Conservation (phyloP, 2,329 filamentous ascomycete species). For the Xylaria sp. region DNA sequence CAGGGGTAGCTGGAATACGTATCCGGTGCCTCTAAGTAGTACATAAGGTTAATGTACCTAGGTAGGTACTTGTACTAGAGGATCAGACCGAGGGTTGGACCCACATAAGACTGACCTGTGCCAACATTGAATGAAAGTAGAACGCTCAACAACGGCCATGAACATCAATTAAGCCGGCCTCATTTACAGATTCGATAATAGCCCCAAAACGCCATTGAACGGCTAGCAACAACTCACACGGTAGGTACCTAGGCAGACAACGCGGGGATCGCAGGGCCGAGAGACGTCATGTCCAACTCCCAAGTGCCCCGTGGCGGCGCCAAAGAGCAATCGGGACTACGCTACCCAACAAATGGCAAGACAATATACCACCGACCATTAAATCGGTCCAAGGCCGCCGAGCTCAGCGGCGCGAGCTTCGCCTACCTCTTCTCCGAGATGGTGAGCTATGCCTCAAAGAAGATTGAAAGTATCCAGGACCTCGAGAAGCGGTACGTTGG, state of each 20-base stretch:
- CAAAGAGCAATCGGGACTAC: conserved; percentile 72
- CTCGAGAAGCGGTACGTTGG: conserved; percentile 80
- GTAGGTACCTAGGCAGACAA: neutral
- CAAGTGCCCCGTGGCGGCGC: conserved; percentile 59
- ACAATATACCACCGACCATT: conserved; percentile 97
- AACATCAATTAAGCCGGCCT: neutral
- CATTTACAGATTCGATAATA: conserved; percentile 1
- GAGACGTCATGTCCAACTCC: conserved; percentile 60
- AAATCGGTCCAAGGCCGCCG: conserved; percentile 87
- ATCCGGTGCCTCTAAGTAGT: neutral
- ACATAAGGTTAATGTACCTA: no score
- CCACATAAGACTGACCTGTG: conserved; percentile 5
- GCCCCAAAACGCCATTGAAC: conserved; percentile 18
- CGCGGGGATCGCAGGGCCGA: no score
- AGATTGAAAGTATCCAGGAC: conserved; percentile 92
- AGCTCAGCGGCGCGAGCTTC: conserved; percentile 93
- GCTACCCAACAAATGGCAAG: conserved; percentile 92
- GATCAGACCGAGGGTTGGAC: neutral
- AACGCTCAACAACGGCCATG: neutral
- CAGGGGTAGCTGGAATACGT: neutral
- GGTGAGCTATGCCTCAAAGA: conserved; percentile 91
- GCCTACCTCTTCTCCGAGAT: conserved; percentile 97
- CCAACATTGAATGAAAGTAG: conserved; percentile 16
- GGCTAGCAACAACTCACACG: neutral
- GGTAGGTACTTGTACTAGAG: neutral